phyloP scores from a whole-genome alignment of 176 grass and related monocot genomes.

The Canna indica region DNA sequence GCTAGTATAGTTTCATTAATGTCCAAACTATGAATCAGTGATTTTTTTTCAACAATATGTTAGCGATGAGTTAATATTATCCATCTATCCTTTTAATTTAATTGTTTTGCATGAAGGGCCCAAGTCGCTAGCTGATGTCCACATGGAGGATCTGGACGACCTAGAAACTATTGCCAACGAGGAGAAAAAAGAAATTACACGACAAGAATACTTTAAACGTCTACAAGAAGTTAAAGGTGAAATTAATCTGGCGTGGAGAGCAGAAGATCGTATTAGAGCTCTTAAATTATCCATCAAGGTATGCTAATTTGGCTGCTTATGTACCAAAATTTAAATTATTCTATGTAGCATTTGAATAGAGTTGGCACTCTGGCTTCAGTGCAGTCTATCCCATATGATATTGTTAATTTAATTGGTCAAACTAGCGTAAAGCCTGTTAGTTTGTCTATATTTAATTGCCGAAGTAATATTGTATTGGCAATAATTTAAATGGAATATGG shows the following conservation, averaged over 20 bases:
- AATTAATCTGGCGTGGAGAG: constrained; percentile 16
- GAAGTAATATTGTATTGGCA: background rate
- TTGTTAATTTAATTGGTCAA: background rate
- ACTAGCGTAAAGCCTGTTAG: background rate
- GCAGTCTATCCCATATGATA: background rate
- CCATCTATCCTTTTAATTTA: background rate
- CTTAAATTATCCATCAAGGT: constrained; percentile 20
- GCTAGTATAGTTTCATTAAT: background rate
- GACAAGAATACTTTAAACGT: constrained; percentile 3
- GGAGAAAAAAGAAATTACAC: constrained; percentile 16
- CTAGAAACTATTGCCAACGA: constrained; percentile 1
- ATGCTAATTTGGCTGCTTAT: background rate
- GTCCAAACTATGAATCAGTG: background rate
- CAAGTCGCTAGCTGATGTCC: constrained; percentile 6
- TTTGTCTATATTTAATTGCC: background rate
- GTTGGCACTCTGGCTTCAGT: background rate
- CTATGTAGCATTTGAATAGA: background rate
- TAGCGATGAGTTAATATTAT: background rate
- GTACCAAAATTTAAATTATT: background rate
- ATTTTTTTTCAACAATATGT: background rate
- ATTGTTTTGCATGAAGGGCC: background rate
- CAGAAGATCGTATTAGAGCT: constrained; percentile 17
- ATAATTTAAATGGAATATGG: background rate
- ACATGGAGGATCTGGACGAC: constrained; percentile 12
- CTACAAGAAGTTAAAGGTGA: constrained; percentile 22